A percentile compares a stretch with the other conserved stretches of the same genome.
Evolutionary conservation across 306 rosid genomes (phyloP).

Genomic region (Mimosa bimucronata): DNA sequence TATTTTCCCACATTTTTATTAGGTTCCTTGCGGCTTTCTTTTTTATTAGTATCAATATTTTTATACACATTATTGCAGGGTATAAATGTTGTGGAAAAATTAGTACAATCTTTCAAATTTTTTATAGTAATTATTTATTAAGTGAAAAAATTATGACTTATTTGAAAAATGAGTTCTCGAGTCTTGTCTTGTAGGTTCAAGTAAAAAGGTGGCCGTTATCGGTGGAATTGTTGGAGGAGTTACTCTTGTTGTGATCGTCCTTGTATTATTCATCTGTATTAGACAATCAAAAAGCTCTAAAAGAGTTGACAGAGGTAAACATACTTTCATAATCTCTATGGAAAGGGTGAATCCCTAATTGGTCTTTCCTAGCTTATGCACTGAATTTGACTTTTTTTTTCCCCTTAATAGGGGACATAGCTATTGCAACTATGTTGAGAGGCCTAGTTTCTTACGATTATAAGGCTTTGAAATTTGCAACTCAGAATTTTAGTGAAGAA

Average conservation of each 20-base stretch:
- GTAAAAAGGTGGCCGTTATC: neutral
- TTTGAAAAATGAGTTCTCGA: neutral
- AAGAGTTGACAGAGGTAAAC: neutral
- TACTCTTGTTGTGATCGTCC: neutral
- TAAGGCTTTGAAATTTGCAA: conserved; percentile 66
- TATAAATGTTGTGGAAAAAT: neutral
- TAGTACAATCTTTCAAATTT: neutral
- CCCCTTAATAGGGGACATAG: conserved; percentile 54
- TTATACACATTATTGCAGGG: neutral
- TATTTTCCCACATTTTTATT: neutral
- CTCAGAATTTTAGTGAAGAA: conserved; percentile 57
- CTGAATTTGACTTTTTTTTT: neutral
- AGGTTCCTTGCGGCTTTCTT: neutral
- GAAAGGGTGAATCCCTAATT: neutral
- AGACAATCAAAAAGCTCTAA: neutral
- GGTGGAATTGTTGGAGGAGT: conserved; percentile 2
- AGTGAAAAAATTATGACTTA: neutral
- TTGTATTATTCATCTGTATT: neutral
- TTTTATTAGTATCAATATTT: neutral
- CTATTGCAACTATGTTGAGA: conserved; percentile 67
- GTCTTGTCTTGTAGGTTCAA: neutral
- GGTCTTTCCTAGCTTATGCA: neutral
- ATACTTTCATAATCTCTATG: neutral
- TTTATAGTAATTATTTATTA: neutral
- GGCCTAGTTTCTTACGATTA: conserved; percentile 61